Percentiles rank a stretch among this genome's conserved stretches.
Evolutionary conservation across 2,329 filamentous ascomycete genomes (phyloP).

Genomic region (Leptoxyphium fumago): DNA sequence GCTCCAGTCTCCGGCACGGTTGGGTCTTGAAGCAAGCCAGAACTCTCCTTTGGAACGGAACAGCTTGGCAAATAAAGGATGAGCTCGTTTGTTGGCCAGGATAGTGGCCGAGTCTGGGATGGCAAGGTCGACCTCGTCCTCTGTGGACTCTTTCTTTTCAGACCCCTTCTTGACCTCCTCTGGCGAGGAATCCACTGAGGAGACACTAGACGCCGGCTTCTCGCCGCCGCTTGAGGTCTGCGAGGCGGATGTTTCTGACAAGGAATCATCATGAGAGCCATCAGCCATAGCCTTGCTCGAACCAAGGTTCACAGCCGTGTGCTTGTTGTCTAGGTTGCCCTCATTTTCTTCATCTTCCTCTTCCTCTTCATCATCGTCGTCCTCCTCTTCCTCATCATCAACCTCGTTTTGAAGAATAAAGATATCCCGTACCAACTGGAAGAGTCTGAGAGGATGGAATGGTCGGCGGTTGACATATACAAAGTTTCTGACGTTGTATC

Average conservation of each 20-base stretch:
- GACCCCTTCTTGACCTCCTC: constrained; percentile 7
- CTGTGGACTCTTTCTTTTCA: constrained; percentile 5
- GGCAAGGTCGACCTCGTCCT: constrained; percentile 5
- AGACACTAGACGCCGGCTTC: constrained; percentile 2
- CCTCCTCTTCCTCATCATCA: constrained; percentile 19
- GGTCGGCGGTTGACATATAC: constrained; percentile 45
- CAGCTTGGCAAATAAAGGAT: constrained; percentile 39
- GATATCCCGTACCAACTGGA: constrained; percentile 27
- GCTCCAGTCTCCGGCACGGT: constrained; percentile 45
- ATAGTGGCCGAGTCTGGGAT: constrained; percentile 24
- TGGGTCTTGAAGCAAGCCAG: constrained; percentile 44
- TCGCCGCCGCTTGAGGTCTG: background rate
- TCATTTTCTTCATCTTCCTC: constrained; percentile 9
- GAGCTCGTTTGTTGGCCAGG: constrained; percentile 40
- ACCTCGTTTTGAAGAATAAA: constrained; percentile 26
- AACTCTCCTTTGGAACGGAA: constrained; percentile 50
- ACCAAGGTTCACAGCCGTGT: background rate
- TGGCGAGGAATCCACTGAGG: constrained; percentile 6
- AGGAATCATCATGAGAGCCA: background rate
- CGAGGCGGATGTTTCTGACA: background rate
- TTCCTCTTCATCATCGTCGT: constrained; percentile 10
- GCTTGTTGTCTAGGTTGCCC: constrained; percentile 10
- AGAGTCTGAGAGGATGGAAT: constrained; percentile 27
- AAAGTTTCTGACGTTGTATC: constrained; percentile 55
- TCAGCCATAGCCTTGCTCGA: background rate